Conservation (phyloP, 2,329 filamentous ascomycete genomes). For the Corynespora cassiicola region DNA sequence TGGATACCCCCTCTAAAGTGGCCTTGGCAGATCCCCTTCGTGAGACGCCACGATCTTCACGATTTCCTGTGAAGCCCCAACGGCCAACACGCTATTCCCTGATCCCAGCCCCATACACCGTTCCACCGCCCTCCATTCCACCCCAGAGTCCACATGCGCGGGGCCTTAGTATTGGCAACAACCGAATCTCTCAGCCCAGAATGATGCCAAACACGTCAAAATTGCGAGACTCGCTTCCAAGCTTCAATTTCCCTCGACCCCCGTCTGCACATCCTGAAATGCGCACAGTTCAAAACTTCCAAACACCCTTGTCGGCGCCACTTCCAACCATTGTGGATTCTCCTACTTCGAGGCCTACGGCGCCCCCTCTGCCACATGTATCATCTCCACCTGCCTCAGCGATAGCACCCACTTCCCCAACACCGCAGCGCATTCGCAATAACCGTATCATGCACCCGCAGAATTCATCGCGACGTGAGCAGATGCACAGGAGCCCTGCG, state of each 20-base stretch:
- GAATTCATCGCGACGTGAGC: constrained; percentile 18
- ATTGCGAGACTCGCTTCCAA: not conserved
- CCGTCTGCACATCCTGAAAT: constrained; percentile 2
- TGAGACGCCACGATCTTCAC: too few relatives aligned
- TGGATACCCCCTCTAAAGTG: too few relatives aligned
- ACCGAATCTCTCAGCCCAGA: not conserved
- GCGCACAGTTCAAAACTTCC: too few relatives aligned
- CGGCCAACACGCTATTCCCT: constrained; percentile 9
- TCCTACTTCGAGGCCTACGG: too few relatives aligned
- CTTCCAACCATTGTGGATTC: constrained; percentile 17
- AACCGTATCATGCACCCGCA: constrained; percentile 20
- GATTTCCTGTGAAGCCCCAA: not conserved
- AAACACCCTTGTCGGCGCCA: constrained; percentile 4
- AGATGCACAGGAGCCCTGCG: constrained; percentile 18
- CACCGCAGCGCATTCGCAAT: constrained; percentile 18
- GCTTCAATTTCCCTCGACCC: not conserved
- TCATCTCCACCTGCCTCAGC: constrained; percentile 1
- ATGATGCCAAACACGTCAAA: too few relatives aligned
- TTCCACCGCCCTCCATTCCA: constrained; percentile 4
- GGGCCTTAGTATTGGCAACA: not conserved
- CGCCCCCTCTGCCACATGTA: constrained; percentile 1
- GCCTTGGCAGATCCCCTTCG: too few relatives aligned
- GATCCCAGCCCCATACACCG: constrained; percentile 3
- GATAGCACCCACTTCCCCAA: constrained; percentile 2
- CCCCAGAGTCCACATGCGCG: not conserved